Conservation (phyloP, 768 basidiomycete species). For the Leccinum subtestaceum region DNA sequence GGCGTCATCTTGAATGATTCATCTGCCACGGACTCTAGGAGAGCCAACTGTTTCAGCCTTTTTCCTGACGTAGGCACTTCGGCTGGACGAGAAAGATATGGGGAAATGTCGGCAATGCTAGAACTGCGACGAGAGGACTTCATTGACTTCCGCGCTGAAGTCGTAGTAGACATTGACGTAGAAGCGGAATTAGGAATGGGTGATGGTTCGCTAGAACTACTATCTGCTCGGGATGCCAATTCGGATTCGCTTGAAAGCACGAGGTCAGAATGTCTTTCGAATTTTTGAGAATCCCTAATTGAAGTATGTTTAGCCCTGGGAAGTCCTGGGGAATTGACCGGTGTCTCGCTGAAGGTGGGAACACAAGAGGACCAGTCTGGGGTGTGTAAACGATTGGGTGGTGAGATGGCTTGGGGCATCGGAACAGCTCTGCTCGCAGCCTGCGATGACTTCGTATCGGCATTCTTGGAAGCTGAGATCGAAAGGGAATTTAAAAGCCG, state of each 20-base stretch:
- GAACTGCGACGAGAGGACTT: constrained; percentile 37
- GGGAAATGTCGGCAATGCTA: constrained; percentile 64
- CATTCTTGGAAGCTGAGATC: constrained; percentile 46
- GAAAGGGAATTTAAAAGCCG: constrained; percentile 61
- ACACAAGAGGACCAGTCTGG: constrained; percentile 35
- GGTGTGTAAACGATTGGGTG: constrained; percentile 18
- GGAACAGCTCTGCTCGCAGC: constrained; percentile 4
- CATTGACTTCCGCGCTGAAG: constrained; percentile 21
- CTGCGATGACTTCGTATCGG: constrained; percentile 11
- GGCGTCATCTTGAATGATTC: constrained; percentile 68
- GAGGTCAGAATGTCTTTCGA: constrained; percentile 3
- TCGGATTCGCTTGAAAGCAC: constrained; percentile 1
- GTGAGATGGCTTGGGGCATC: constrained; percentile 10
- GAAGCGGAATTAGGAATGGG: constrained; percentile 4
- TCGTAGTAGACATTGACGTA: constrained; percentile 11
- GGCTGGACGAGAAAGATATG: constrained; percentile 56
- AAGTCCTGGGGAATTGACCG: constrained; percentile 6
- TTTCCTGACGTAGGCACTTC: constrained; percentile 59
- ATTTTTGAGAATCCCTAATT: constrained; percentile 3
- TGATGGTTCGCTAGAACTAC: constrained; percentile 9
- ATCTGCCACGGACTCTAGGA: constrained; percentile 68
- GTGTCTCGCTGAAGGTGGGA: constrained; percentile 20
- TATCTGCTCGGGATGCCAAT: neutral
- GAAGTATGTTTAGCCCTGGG: constrained; percentile 5
- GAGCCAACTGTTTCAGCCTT: constrained; percentile 64